A percentile compares a stretch with the other conserved stretches of the same genome.
Conservation (phyloP, 257 asterid species). For the Buddleja alternifolia region DNA sequence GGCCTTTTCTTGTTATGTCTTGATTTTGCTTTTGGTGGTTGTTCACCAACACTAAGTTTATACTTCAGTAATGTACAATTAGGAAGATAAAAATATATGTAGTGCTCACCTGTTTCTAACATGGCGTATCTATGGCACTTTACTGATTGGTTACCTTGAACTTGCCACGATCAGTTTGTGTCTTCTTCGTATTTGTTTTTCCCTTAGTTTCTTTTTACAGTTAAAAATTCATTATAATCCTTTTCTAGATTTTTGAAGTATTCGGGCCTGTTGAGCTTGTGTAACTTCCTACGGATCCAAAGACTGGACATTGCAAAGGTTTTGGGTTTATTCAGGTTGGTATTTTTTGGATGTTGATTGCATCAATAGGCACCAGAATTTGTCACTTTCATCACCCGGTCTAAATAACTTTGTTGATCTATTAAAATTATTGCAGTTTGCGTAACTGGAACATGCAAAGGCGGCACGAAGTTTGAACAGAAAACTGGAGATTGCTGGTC, state of each 20-base stretch:
- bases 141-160: not conserved
- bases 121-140: not conserved
- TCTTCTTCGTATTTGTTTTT: not conserved
- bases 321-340: slow-evolving; percentile 98
- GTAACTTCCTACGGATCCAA: slow-evolving; percentile 97
- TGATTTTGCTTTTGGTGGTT: slow-evolving; percentile 4
- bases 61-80: not conserved
- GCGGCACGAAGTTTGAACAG: slow-evolving; percentile 95
- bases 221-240: no score
- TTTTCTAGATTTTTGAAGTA: slow-evolving; percentile 86
- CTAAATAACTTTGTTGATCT: slow-evolving; percentile 10
- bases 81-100: slow-evolving; percentile 6
- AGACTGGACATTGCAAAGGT: slow-evolving; percentile 99
- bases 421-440: slow-evolving; percentile 54
- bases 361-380: not conserved
- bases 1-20: slow-evolving; percentile 13
- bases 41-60: not conserved
- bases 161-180: not conserved
- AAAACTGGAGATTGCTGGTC: slow-evolving; percentile 93
- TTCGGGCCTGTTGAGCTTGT: slow-evolving; percentile 99
- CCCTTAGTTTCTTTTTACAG: no score
- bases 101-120: not conserved
- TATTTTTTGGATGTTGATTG: slow-evolving; percentile 35
- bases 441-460: slow-evolving; percentile 89
- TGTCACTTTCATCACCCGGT: not conserved